Base-by-base conservation (phyloP, 495 filamentous ascomycete genomes). In the Aspergillus conjunctus region DNA sequence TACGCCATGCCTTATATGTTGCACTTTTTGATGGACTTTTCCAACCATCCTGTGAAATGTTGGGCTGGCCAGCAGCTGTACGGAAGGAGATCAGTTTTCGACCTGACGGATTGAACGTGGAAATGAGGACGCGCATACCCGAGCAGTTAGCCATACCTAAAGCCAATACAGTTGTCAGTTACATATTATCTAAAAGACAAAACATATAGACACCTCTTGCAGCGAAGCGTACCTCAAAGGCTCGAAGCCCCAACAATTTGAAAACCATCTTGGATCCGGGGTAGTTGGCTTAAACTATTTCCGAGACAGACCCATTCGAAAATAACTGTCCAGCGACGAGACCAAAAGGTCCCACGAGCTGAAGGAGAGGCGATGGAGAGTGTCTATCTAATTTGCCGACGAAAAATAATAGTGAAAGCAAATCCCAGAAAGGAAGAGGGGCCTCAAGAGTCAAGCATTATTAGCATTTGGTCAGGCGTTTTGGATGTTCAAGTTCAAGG, bases 11-110 rank as follows among this genome's bases (percentile, higher is more conserved):
- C 69, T 74, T 41, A 79, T 49, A 46, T 82, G 77, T 49, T 82
- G 79, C 30, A 88, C 69, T 43, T 73, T 77, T 45, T 80, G 78
- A 68, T 88, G 82, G 15, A 87, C 72, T 60, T 67, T 69, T 17
- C 79, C 75, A n/a, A 88, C 86, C 56, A 73, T 74, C 12, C 81
- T 75, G 67, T 88, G 86, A 68, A 87, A 89, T 39, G 77, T 66
- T 5, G 81, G 83, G 66, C 85, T 88, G 56, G 71, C 65, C 48
- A 88, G 76, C 55, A 89, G 81, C 86, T 88, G 68, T 52, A 41
- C 9, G 51, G 20, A 49, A 49, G 30, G 53, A 46, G 12, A 48
- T 69, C 44, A 68, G 56, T 45, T 64, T 71, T 54, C 73, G 65
- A 59, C 18, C 51, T 50, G 4, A 26, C 41, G 7, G 54, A 57